These are phyloP conservation scores for Tagetes patula DNA, from an alignment of 129 eudicot species.

Conservation along the genomic window DNA sequence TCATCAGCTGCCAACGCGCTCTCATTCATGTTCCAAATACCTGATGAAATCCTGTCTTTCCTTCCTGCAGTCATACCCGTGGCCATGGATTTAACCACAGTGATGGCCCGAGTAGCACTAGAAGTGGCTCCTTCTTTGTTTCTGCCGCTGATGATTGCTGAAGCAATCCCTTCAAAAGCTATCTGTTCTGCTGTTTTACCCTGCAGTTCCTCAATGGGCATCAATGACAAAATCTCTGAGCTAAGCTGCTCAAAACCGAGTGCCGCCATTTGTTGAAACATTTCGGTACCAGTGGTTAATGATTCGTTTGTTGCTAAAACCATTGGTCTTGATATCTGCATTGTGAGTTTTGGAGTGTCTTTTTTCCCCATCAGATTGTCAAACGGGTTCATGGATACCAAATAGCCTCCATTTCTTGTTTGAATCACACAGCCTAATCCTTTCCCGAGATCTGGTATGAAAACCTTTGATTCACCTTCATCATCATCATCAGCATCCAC, in stretches of 20 bases:
- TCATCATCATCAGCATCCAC: not conserved
- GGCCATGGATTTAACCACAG: constrained; percentile 69
- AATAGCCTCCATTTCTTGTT: constrained; percentile 84
- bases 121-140: constrained; percentile 93
- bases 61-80: constrained; percentile 66
- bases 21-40: constrained; percentile 84
- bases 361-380: constrained; percentile 51
- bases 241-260: constrained; percentile 65
- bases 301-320: constrained; percentile 42
- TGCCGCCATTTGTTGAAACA: constrained; percentile 75
- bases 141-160: constrained; percentile 78
- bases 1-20: constrained; percentile 65
- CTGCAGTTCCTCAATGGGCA: constrained; percentile 79
- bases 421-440: constrained; percentile 90
- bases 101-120: constrained; percentile 72
- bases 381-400: constrained; percentile 76
- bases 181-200: constrained; percentile 93
- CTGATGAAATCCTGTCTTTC: constrained; percentile 73
- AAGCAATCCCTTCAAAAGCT: constrained; percentile 97
- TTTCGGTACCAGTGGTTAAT: constrained; percentile 53
- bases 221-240: constrained; percentile 56
- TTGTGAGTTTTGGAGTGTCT: constrained; percentile 85
- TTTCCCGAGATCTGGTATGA: constrained; percentile 82
- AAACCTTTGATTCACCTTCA: constrained; percentile 46
- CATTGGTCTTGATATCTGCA: constrained; percentile 83